Base-by-base conservation (phyloP, 805 yeast species). In the Ogataea saltuana region DNA sequence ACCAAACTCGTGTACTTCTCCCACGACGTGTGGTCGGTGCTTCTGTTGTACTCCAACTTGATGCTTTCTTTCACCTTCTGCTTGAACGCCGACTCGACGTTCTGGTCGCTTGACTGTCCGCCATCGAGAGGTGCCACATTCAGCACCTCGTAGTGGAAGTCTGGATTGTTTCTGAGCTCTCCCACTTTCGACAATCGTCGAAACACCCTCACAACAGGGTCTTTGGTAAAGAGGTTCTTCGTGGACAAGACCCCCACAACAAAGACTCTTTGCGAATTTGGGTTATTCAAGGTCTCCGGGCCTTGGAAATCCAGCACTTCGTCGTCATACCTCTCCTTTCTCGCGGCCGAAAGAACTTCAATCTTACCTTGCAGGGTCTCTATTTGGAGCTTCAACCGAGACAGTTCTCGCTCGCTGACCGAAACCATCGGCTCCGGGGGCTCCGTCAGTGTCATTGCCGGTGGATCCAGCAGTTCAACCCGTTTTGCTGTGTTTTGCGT, bases 121-220 rank as follows among this genome's bases (percentile, higher is more conserved):
- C 44, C 52, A 16, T 41, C 46, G 6, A 51, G 16, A 8, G 56
- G 56, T 9, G 42, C 31, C 13, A 37, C 29, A 22, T 52, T 46
- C 22, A 56, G 26, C 13, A 53, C 29, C 12, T 44, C 46, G 16
- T 42, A 33, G 22, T 43, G 50, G 12, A 34, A 31, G 4, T 23
- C 25, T 21, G 43, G 28, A 11, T 25, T 22, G 20, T 30, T 32
- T 20, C 33, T 39, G 10, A 31, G n/a, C 28, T 41, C 44, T 9
- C 41, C 34, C 12, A 45, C 17, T 17, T 34, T 33, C 11, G 39
- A 10, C 18, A 26, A 12, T 17, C 29, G 22, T 19, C 33, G 41
- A 4, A 45, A 26, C 6, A 37, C 21, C 3, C 10, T 6, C 4
- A 38, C 23, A 4, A 55, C 9, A 2, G 59, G 61, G 29, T 56